Conservation (phyloP, 805 yeast genomes). For the Candida michaelii region DNA sequence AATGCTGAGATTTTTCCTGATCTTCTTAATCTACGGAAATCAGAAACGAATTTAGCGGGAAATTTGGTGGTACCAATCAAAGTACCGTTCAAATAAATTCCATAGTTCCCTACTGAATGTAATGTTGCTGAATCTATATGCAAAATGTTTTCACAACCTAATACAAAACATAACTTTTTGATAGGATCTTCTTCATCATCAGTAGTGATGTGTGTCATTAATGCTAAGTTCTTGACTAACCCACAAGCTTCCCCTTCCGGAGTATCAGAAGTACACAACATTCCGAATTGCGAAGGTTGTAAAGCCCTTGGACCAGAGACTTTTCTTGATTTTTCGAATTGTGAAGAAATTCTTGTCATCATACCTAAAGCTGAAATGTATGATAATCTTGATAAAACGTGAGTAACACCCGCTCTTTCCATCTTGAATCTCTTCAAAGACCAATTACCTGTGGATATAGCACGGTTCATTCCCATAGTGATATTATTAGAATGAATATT, state of each 20-base stretch:
- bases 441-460: slow-evolving; percentile 99
- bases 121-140: slow-evolving; percentile 80
- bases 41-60: slow-evolving; percentile 77
- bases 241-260: slow-evolving; percentile 99
- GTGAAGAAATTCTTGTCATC: slow-evolving; percentile 99
- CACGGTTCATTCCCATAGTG: slow-evolving; percentile 91
- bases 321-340: slow-evolving; percentile 95
- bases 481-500: slow-evolving; percentile 90
- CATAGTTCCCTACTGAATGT: slow-evolving; percentile 75
- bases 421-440: slow-evolving; percentile 96
- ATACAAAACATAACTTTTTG: slow-evolving; percentile 65
- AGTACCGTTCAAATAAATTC: slow-evolving; percentile 92
- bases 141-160: slow-evolving; percentile 88
- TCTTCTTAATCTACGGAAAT: slow-evolving; percentile 80
- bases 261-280: slow-evolving; percentile 98
- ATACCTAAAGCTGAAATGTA: slow-evolving; percentile 95
- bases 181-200: slow-evolving; percentile 96
- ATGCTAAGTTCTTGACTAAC: slow-evolving; percentile 90
- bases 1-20: slow-evolving; percentile 84
- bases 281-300: slow-evolving; percentile 98
- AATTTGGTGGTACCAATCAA: slow-evolving; percentile 85
- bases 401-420: slow-evolving; percentile 99
- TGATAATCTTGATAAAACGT: slow-evolving; percentile 85
- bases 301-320: slow-evolving; percentile 98
- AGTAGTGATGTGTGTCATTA: slow-evolving; percentile 98